phyloP scores from a whole-genome alignment of 1,139 yeast species.

The Geotrichum fermentans region DNA sequence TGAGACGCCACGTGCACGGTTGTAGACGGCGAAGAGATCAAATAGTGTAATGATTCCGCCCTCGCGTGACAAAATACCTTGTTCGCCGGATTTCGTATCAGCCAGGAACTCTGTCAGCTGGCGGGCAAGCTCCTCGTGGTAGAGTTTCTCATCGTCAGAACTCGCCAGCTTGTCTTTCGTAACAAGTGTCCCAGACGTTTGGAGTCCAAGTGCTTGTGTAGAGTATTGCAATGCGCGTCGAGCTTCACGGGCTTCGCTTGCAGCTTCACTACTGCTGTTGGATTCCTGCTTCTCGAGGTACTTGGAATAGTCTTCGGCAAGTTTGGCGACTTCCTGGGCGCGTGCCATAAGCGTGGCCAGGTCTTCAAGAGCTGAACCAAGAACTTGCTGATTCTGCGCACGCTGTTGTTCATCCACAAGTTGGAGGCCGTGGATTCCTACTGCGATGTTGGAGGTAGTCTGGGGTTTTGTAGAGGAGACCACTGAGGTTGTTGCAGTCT shows the following conservation, averaged over 20 bases:
- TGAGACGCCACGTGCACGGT: conserved; percentile 56
- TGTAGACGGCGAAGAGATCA: conserved; percentile 58
- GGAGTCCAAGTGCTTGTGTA: conserved; percentile 35
- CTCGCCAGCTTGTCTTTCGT: conserved; percentile 36
- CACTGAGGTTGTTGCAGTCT: too few relatives aligned
- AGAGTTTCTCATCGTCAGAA: conserved; percentile 38
- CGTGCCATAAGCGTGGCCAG: conserved; percentile 70
- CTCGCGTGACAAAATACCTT: conserved; percentile 44
- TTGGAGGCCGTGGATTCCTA: conserved; percentile 71
- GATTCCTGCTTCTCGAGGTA: conserved; percentile 27
- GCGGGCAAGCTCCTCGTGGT: conserved; percentile 49
- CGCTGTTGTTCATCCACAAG: conserved; percentile 53
- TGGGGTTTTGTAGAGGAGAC: not conserved
- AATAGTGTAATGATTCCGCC: conserved; percentile 57
- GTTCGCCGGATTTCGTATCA: conserved; percentile 4
- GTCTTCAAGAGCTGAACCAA: conserved; percentile 70
- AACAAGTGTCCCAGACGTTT: conserved; percentile 29
- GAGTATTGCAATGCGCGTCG: conserved; percentile 32
- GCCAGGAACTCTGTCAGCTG: conserved; percentile 53
- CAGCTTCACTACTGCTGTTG: conserved; percentile 7
- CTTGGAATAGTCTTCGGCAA: conserved; percentile 50
- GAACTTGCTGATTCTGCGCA: conserved; percentile 55
- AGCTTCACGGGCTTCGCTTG: conserved; percentile 24
- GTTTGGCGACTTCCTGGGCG: conserved; percentile 64
- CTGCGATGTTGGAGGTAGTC: not conserved